Evolutionary conservation across 2,329 filamentous ascomycete species (phyloP).

Genomic region (Colletotrichum tamarilloi): DNA sequence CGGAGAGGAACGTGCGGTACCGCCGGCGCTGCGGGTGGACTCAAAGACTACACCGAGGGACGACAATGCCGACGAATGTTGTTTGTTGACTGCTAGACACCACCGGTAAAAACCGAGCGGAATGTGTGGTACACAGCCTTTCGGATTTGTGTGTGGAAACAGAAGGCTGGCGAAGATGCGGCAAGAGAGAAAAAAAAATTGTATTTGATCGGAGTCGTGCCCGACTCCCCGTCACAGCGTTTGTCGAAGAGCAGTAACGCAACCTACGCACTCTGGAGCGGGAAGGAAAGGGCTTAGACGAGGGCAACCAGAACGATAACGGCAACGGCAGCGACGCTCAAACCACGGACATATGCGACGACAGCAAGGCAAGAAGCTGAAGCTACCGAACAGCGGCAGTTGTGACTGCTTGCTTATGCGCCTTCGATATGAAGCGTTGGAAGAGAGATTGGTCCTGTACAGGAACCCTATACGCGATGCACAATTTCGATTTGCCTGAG

Average conservation of each 20-base stretch:
- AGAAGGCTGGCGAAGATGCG: slow-evolving; percentile 10
- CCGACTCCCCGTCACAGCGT: slow-evolving; percentile 27
- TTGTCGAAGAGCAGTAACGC: slow-evolving; percentile 1
- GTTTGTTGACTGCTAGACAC: background rate
- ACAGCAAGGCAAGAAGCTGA: background rate
- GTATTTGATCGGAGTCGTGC: slow-evolving; percentile 13
- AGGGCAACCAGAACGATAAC: background rate
- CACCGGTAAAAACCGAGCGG: slow-evolving; percentile 11
- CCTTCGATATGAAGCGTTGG: background rate
- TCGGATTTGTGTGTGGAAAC: slow-evolving; percentile 2
- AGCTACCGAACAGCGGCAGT: background rate
- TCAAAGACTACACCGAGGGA: background rate
- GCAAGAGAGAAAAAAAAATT: slow-evolving; percentile 7
- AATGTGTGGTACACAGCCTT: slow-evolving; percentile 18
- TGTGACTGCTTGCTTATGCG: background rate
- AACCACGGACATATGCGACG: background rate
- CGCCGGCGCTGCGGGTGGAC: background rate
- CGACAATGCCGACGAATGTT: background rate
- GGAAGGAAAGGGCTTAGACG: background rate
- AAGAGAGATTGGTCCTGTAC: background rate
- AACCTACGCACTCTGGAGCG: background rate
- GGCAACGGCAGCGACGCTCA: too few relatives aligned
- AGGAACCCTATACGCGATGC: background rate
- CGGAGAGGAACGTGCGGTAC: background rate
- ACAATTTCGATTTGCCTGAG: background rate